A percentile compares a stretch with the other conserved stretches of the same genome.
Conservation (phyloP, 2,329 filamentous ascomycete species). For the Colletotrichum sp. region DNA sequence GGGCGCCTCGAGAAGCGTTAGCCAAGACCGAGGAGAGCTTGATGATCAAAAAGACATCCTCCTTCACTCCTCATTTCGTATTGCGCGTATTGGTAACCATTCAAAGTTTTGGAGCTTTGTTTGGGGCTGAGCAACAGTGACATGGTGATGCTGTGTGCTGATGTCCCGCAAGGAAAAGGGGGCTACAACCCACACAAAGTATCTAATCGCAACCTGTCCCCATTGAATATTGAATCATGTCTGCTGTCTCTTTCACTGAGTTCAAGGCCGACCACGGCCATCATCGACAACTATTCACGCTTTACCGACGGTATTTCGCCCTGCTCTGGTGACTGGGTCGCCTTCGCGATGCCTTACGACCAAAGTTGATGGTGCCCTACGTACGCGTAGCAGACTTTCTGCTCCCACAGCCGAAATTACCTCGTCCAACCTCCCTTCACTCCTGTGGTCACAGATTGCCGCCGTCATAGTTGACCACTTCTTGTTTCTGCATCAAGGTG, state of each 20-base stretch:
- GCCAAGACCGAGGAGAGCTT: background rate
- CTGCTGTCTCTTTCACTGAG: background rate
- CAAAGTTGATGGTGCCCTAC: background rate
- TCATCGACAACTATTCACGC: background rate
- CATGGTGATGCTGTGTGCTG: background rate
- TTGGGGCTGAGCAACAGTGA: background rate
- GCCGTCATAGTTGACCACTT: background rate
- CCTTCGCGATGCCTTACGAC: background rate
- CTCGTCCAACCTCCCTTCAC: background rate
- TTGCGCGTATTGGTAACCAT: background rate
- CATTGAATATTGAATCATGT: background rate
- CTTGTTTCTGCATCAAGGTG: background rate
- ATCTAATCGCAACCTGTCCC: background rate
- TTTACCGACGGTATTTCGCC: background rate
- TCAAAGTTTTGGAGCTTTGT: background rate
- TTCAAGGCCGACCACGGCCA: too few species aligned
- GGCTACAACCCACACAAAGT: background rate
- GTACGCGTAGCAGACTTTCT: background rate
- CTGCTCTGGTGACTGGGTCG: background rate
- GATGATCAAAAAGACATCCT: background rate
- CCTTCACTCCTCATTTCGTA: background rate
- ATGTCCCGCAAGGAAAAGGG: background rate
- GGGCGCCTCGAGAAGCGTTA: background rate
- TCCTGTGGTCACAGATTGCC: background rate
- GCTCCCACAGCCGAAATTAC: background rate